A percentile compares a stretch with the other conserved stretches of the same genome.
phyloP scores from a whole-genome alignment of 345 rosid species.

The Lagerstroemia speciosa region DNA sequence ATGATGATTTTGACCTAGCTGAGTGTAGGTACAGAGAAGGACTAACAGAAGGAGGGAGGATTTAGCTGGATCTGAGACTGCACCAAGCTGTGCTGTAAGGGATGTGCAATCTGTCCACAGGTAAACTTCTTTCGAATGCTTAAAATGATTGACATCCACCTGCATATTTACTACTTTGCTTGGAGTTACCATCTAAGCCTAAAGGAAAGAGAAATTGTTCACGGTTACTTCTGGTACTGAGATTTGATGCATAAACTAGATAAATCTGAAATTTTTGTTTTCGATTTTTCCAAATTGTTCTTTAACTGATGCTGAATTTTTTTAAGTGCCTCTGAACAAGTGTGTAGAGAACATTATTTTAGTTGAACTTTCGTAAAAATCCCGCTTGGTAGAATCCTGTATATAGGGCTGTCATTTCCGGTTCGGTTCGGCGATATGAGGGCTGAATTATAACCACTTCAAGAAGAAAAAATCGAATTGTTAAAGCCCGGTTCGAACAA shows the following conservation, averaged over 20 bases:
- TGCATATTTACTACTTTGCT: not conserved
- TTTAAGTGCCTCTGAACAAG: too few relatives aligned
- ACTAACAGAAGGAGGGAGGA: not conserved
- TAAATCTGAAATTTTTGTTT: too few relatives aligned
- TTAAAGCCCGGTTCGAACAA: too few relatives aligned
- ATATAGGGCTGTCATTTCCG: too few relatives aligned
- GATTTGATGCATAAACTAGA: too few relatives aligned
- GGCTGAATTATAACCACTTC: too few relatives aligned
- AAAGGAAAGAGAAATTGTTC: not conserved
- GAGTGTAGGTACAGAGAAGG: not conserved
- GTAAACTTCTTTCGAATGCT: not conserved
- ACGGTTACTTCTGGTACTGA: not conserved
- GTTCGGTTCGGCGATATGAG: too few relatives aligned
- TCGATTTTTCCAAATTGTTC: too few relatives aligned
- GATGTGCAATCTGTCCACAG: not conserved
- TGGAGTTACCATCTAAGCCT: not conserved
- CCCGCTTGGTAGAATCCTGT: not conserved
- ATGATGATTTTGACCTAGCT: not conserved
- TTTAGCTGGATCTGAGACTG: not conserved
- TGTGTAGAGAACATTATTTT: too few relatives aligned
- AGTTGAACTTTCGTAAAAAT: not conserved
- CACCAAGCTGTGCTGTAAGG: not conserved
- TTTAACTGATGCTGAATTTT: not conserved
- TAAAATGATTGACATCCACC: not conserved
- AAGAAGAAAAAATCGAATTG: too few relatives aligned